Percentiles rank a stretch among this genome's conserved stretches.
Evolutionary conservation across 73 alveolate species (phyloP).

Genomic region (Tetrahymena elliotti): DNA sequence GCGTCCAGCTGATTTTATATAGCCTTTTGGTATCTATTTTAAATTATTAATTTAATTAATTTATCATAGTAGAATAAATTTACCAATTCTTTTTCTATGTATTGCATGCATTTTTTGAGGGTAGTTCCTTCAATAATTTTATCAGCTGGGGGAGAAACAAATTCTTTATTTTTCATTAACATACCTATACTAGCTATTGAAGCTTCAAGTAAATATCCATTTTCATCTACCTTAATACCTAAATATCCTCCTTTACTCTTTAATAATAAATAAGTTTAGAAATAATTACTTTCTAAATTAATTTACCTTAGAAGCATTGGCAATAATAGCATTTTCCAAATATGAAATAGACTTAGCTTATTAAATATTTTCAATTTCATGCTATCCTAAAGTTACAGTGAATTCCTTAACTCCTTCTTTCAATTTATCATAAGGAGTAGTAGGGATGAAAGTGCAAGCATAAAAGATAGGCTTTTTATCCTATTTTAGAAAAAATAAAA

Average conservation of each 20-base stretch:
- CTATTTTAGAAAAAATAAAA: neutral
- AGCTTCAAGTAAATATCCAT: conserved; percentile 47
- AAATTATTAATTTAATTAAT: neutral
- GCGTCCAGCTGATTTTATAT: neutral
- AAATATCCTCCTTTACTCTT: conserved; percentile 50
- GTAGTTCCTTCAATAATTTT: conserved; percentile 48
- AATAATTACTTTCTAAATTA: neutral
- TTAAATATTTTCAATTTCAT: neutral
- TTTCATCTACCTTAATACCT: conserved; percentile 35
- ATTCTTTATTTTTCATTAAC: conserved; percentile 17
- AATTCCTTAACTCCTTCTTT: neutral
- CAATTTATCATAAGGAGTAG: neutral
- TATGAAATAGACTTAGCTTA: neutral
- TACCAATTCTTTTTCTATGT: neutral
- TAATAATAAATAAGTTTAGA: neutral
- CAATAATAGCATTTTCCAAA: neutral
- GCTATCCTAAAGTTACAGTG: neutral
- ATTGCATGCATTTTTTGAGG: neutral
- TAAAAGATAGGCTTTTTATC: neutral
- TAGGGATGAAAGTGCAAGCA: neutral
- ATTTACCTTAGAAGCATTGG: neutral
- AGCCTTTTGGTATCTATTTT: neutral
- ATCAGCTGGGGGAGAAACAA: conserved; percentile 44
- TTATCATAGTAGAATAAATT: neutral
- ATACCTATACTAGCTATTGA: conserved; percentile 52